Evolutionary conservation across 163 green algal species (phyloP).

Genomic region (Chlorella variabilis): DNA sequence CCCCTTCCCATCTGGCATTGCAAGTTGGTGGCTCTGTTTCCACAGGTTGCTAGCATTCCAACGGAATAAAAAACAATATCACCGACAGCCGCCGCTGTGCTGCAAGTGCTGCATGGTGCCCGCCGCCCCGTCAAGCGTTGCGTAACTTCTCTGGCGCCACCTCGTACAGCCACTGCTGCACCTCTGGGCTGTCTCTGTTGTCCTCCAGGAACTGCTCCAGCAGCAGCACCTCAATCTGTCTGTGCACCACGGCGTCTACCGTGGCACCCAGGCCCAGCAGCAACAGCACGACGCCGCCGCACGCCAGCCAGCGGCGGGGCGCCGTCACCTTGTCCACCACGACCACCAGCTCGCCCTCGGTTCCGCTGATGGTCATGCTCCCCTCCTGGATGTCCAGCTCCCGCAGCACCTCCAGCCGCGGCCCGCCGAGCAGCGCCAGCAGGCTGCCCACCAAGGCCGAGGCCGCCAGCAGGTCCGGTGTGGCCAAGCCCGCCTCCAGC

Average conservation of each 20-base stretch:
- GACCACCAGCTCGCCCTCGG: conserved; percentile 1
- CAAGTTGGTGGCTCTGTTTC: no score
- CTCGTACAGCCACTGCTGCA: not conserved
- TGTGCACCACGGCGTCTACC: not conserved
- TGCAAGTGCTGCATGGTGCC: not conserved
- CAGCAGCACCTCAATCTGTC: not conserved
- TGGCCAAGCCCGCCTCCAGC: not conserved
- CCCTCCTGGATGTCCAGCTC: conserved; percentile 7
- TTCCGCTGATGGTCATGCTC: conserved; percentile 16
- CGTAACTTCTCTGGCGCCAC: not conserved
- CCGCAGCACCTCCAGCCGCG: not conserved
- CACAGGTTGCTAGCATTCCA: no score
- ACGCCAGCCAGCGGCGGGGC: not conserved
- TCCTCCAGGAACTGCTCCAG: not conserved
- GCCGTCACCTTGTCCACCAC: conserved; percentile 9
- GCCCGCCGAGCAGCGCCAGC: not conserved
- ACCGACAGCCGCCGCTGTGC: no score
- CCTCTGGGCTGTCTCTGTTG: not conserved
- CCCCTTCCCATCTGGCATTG: no score
- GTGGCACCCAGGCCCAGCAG: not conserved
- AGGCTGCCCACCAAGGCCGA: not conserved
- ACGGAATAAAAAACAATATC: no score
- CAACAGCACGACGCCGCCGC: not conserved
- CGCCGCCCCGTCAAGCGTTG: not conserved
- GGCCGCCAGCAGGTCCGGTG: not conserved